Evolutionary conservation across 1,284 basidiomycete species (phyloP), one percentile per base, ranked within the genome.

Genomic region (Austropuccinia psidii): DNA sequence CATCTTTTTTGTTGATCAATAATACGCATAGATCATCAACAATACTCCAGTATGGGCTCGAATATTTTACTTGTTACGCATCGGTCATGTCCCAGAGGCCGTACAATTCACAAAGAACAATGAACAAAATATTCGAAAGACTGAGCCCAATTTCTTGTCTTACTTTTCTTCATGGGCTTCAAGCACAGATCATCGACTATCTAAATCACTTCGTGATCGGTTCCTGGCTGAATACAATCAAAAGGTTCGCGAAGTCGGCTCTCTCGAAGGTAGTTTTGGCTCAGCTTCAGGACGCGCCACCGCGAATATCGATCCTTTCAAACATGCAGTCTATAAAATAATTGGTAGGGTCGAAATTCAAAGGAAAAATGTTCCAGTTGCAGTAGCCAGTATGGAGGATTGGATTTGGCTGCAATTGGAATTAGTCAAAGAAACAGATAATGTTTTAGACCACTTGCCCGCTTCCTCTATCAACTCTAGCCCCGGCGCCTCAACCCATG

Each of bases 341-440:
- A 89, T 98, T 83, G 95, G 94, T 49, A 89, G 91, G 76, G 87
- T 97, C 69, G 95, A 99, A 78, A 87, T 93, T 1, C 82, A 86
- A 6, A 85, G 91, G 69, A 86, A 92, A 75, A 90, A 88, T 77
- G 89, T 94, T 0, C 85, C 87, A 9, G 86, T 89, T 60, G 91
- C 98, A 5, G 96, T 93, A 0, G 85, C 87, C 19, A 95, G 91
- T 7, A 95, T 92, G 4, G 95, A 98, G 80, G 95, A 98, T 81
- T 99, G 96, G 95, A 84, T 98, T 43, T 99, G 95, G 95, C 87
- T 96, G 83, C 95, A 99, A 83, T 85, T 98, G 21, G 86, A 87
- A 19, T 89, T 98, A 37, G 82, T 84, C 15, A 78, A 83, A 54
- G 85, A 86, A 77, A 79, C 78, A 62, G 76, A 64, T 49, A 47